Conservation (phyloP, 2,329 filamentous ascomycete genomes). For the Aspergillus vadensis region DNA sequence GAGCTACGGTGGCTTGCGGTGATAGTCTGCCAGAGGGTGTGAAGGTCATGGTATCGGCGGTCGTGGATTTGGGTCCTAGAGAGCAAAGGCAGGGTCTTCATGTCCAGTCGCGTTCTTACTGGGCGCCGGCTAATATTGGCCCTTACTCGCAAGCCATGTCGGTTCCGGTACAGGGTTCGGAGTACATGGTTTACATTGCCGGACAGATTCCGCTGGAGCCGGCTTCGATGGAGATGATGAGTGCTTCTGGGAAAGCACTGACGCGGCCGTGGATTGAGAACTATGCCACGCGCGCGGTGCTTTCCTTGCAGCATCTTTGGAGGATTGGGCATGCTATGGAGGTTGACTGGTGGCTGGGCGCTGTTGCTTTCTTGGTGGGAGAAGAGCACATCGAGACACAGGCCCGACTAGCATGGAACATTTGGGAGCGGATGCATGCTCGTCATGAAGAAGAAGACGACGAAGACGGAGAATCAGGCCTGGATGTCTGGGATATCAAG, state of each 20-base stretch:
- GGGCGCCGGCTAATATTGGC: constrained; percentile 96
- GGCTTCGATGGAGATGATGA: constrained; percentile 65
- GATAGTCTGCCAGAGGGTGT: constrained; percentile 61
- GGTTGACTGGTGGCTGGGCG: constrained; percentile 73
- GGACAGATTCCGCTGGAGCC: constrained; percentile 91
- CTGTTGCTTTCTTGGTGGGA: constrained; percentile 70
- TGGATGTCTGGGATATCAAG: constrained; percentile 55
- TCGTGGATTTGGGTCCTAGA: constrained; percentile 43
- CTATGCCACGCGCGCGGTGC: constrained; percentile 61
- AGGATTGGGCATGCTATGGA: constrained; percentile 73
- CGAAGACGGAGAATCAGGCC: constrained; percentile 52
- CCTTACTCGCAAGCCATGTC: constrained; percentile 89
- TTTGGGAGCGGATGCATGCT: constrained; percentile 50
- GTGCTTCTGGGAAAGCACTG: constrained; percentile 26
- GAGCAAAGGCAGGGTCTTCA: constrained; percentile 63
- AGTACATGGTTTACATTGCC: constrained; percentile 66
- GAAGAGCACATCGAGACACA: constrained; percentile 34
- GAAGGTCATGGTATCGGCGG: constrained; percentile 62
- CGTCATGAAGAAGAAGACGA: constrained; percentile 33
- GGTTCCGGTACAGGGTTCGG: constrained; percentile 29
- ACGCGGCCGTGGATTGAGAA: constrained; percentile 31
- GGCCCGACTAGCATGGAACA: constrained; percentile 42
- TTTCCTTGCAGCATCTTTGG: constrained; percentile 88
- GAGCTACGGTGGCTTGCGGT: constrained; percentile 81
- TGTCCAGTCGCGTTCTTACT: constrained; percentile 91